These are phyloP conservation scores for Trichoderma sp. DNA, from an alignment of 2,329 filamentous ascomycete genomes.

Conservation along the genomic window DNA sequence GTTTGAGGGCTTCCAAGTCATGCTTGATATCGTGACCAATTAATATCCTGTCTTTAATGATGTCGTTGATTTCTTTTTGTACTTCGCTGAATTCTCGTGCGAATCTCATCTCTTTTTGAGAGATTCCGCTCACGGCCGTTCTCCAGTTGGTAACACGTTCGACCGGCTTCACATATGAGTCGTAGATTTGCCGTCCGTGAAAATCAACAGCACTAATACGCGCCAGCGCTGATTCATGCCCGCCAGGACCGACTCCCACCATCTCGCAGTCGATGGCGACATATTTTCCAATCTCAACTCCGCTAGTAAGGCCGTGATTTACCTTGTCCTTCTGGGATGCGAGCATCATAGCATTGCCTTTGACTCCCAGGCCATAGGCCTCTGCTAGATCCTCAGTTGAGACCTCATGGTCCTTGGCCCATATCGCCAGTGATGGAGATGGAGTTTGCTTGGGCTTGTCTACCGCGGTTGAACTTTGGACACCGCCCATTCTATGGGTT, in stretches of 20 bases:
- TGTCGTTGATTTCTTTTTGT: conserved; percentile 67
- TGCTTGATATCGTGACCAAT: conserved; percentile 85
- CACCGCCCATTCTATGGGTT: conserved; percentile 54
- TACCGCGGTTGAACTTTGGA: conserved; percentile 51
- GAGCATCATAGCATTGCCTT: conserved; percentile 51
- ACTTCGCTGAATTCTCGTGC: conserved; percentile 76
- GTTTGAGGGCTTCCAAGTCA: conserved; percentile 71
- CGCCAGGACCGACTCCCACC: conserved; percentile 80
- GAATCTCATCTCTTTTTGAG: conserved; percentile 68
- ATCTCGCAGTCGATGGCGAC: conserved; percentile 96
- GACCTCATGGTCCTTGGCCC: conserved; percentile 63
- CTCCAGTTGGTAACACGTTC: conserved; percentile 87
- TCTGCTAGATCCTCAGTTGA: conserved; percentile 61
- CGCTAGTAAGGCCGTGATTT: conserved; percentile 64
- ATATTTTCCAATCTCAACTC: conserved; percentile 80
- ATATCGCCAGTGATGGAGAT: conserved; percentile 59
- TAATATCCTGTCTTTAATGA: conserved; percentile 71
- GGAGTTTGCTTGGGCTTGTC: conserved; percentile 43
- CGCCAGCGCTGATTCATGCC: conserved; percentile 74
- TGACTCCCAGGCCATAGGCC: conserved; percentile 60
- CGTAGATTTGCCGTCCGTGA: conserved; percentile 89
- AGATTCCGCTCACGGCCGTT: conserved; percentile 81
- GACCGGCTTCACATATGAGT: conserved; percentile 82
- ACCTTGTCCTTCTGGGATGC: conserved; percentile 52
- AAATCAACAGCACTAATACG: conserved; percentile 91